phyloP scores from a whole-genome alignment of 306 rosid species.

The Mimosa bimucronata region DNA sequence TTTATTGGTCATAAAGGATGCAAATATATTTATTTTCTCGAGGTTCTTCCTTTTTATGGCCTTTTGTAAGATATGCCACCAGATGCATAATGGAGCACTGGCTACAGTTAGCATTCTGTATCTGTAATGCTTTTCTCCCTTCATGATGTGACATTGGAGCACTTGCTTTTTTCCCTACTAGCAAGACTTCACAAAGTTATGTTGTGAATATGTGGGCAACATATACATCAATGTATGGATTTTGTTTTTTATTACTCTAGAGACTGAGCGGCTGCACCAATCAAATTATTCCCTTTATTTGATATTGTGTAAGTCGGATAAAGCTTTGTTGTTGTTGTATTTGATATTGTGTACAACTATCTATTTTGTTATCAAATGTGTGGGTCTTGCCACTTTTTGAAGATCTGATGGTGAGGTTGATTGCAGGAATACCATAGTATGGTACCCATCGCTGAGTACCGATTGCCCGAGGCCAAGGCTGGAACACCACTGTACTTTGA shows the following conservation, averaged over 20 bases:
- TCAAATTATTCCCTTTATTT: background rate
- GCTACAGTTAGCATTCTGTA: background rate
- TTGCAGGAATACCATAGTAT: slow-evolving; percentile 70
- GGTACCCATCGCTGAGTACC: slow-evolving; percentile 78
- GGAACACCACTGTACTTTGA: slow-evolving; percentile 97
- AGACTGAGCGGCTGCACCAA: background rate
- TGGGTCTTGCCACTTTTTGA: background rate
- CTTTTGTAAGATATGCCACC: background rate
- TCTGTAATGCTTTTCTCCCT: background rate
- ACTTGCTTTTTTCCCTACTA: background rate
- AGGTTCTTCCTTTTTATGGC: background rate
- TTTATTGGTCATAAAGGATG: background rate
- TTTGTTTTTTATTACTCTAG: background rate
- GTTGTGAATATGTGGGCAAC: background rate
- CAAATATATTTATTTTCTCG: background rate
- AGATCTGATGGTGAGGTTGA: slow-evolving; percentile 32
- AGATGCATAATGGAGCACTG: background rate
- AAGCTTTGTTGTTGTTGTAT: too few relatives aligned
- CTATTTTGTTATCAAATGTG: background rate
- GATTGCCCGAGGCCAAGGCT: slow-evolving; percentile 86
- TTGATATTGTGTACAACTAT: background rate
- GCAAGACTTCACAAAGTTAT: background rate
- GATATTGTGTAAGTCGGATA: background rate
- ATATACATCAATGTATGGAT: background rate
- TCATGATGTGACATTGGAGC: background rate